Conservation (phyloP, 2,329 filamentous ascomycete genomes). For the Tricladium varicosporioides region DNA sequence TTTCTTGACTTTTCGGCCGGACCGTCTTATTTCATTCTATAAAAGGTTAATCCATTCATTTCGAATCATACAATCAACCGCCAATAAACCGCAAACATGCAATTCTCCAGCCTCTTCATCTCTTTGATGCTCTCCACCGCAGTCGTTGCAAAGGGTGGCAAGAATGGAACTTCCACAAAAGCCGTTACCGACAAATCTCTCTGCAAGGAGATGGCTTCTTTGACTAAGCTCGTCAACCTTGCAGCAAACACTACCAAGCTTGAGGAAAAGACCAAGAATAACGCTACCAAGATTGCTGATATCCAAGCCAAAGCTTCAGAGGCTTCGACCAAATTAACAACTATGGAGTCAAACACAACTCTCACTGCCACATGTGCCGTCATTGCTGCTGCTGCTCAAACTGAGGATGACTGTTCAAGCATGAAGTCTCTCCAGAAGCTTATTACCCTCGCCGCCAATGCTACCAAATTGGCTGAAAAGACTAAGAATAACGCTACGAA, state of each 20-base stretch:
- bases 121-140: conserved; percentile 23
- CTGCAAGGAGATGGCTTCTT: conserved; percentile 35
- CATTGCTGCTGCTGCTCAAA: conserved; percentile 33
- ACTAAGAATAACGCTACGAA: conserved; percentile 38
- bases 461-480: conserved; percentile 32
- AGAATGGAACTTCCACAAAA: conserved; percentile 25
- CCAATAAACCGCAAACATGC: conserved; percentile 24
- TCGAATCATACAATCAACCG: conserved; percentile 8
- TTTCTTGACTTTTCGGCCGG: conserved; percentile 24
- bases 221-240: conserved; percentile 33
- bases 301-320: conserved; percentile 39
- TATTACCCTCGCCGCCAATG: conserved; percentile 32
- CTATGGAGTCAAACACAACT: conserved; percentile 37
- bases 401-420: conserved; percentile 29
- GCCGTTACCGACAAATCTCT: conserved; percentile 31
- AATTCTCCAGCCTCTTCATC: conserved; percentile 26
- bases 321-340: conserved; percentile 31
- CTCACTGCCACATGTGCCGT: conserved; percentile 35
- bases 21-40: conserved; percentile 20
- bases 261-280: conserved; percentile 33
- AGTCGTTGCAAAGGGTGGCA: conserved; percentile 32
- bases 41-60: conserved; percentile 7
- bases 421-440: conserved; percentile 30
- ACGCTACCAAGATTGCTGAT: conserved; percentile 37
- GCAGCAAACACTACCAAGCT: conserved; percentile 39